These are phyloP conservation scores for Arthrobotrys sinensis DNA, from an alignment of 2,329 filamentous ascomycete species.

Conservation along the genomic window DNA sequence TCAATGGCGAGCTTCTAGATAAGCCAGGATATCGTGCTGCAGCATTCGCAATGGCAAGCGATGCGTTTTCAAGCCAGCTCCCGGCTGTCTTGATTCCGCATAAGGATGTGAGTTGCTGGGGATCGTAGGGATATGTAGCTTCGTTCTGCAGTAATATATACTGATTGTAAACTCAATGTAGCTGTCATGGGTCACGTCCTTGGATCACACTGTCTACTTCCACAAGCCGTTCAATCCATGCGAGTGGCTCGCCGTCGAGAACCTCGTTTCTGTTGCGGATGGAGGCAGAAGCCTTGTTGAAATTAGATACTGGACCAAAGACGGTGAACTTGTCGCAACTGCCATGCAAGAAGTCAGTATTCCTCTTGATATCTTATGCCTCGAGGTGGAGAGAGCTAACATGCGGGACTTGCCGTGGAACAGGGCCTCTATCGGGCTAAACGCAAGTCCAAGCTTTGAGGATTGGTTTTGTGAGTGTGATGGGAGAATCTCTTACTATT, in stretches of 20 bases:
- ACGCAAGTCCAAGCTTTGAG: slow-evolving; percentile 40
- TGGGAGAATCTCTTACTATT: no score
- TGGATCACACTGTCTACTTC: slow-evolving; percentile 50
- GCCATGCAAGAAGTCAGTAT: slow-evolving; percentile 45
- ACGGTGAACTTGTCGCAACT: slow-evolving; percentile 43
- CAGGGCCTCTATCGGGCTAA: slow-evolving; percentile 52
- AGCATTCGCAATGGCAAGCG: slow-evolving; percentile 50
- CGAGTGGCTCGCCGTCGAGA: slow-evolving; percentile 52
- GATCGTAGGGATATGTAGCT: not conserved
- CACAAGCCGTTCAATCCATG: slow-evolving; percentile 51
- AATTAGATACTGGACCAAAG: slow-evolving; percentile 50
- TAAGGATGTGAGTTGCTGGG: slow-evolving; percentile 28
- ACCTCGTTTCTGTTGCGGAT: slow-evolving; percentile 32
- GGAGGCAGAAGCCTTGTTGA: slow-evolving; percentile 43
- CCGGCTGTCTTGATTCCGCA: slow-evolving; percentile 48
- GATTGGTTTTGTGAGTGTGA: not conserved
- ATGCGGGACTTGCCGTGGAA: not conserved
- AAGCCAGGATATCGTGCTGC: slow-evolving; percentile 32
- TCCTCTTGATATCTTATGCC: not conserved
- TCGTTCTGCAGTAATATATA: not conserved
- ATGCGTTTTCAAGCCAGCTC: slow-evolving; percentile 51
- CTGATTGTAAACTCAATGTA: not conserved
- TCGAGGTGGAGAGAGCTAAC: not conserved
- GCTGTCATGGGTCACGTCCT: slow-evolving; percentile 49
- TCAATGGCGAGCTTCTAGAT: slow-evolving; percentile 39